phyloP scores from a whole-genome alignment of 176 grass and related monocot species.

The barley (Hordeum vulgare) region MorexV3_pseudomolecules_assembly NC_058519.1:45162809-45163308 shows the following conservation, averaged over 20 bases:
- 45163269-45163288: no score
- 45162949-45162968: conserved; percentile 68
- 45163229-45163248: not conserved
- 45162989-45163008: conserved; percentile 69
- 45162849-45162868: conserved; percentile 61
- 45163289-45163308: not conserved
- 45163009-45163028: conserved; percentile 89
- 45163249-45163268: no score
- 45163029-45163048: conserved; percentile 87
- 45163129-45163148: no score
- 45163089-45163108: no score
- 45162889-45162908: conserved; percentile 58
- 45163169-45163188: no score
- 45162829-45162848: conserved; percentile 57
- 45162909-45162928: conserved; percentile 86
- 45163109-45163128: no score
- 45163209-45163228: not conserved
- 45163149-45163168: no score
- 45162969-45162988: conserved; percentile 76
- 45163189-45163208: no score
- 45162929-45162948: conserved; percentile 61
- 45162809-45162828: conserved; percentile 14
- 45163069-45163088: no score
- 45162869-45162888: conserved; percentile 55
- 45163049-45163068: conserved; percentile 46